These are phyloP conservation scores for Metschnikowia corniflorae DNA, from an alignment of 805 yeast genomes.

Conservation along the genomic window DNA sequence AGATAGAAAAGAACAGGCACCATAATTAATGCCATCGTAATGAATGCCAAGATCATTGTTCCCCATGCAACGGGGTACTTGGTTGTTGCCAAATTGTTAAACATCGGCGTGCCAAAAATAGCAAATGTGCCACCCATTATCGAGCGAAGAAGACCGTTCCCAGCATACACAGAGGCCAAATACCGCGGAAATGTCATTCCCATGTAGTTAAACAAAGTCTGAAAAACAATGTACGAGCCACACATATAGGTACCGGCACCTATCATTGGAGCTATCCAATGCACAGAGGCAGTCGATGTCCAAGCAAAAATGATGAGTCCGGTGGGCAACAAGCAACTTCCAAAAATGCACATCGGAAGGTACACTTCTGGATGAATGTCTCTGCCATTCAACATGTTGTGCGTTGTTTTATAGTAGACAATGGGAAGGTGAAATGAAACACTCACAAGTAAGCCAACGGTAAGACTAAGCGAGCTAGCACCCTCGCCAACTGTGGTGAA, in stretches of 20 bases:
- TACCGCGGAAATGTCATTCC: slow-evolving; percentile 13
- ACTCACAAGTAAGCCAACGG: slow-evolving; percentile 11
- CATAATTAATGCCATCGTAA: slow-evolving; percentile 32
- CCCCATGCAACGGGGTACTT: slow-evolving; percentile 17
- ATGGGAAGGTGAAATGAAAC: slow-evolving; percentile 8
- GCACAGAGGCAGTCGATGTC: slow-evolving; percentile 11
- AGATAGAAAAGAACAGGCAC: slow-evolving; percentile 46
- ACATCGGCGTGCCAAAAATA: slow-evolving; percentile 13
- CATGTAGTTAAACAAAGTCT: slow-evolving; percentile 15
- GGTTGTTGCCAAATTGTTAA: slow-evolving; percentile 7
- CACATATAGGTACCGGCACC: slow-evolving; percentile 13
- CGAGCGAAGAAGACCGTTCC: slow-evolving; percentile 13
- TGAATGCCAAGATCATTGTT: slow-evolving; percentile 11
- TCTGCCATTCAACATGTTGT: slow-evolving; percentile 5
- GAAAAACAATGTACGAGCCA: slow-evolving; percentile 15
- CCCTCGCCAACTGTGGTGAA: slow-evolving; percentile 14
- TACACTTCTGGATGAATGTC: slow-evolving; percentile 12
- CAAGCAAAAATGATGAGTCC: slow-evolving; percentile 15
- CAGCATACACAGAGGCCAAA: slow-evolving; percentile 16
- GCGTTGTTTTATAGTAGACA: slow-evolving; percentile 8
- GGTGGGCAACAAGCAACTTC: slow-evolving; percentile 12
- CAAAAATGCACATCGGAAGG: slow-evolving; percentile 14
- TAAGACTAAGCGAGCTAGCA: slow-evolving; percentile 10
- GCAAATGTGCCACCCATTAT: slow-evolving; percentile 16
- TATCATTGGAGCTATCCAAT: slow-evolving; percentile 16